Evolutionary conservation across 306 rosid species (phyloP).

Genomic region (Prunus mongolica): DNA sequence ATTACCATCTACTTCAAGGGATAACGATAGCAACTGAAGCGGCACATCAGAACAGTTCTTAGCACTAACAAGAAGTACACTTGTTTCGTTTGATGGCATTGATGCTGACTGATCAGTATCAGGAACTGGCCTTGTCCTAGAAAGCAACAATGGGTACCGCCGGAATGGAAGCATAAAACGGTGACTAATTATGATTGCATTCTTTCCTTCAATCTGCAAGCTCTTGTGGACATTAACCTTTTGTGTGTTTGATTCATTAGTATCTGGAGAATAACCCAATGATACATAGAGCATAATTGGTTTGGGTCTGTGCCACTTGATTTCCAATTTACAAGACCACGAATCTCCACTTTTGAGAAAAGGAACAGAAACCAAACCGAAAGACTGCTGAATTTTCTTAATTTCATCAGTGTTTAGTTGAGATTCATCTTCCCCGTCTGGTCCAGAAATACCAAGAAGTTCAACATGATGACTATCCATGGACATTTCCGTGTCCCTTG

Average conservation of each 20-base stretch:
- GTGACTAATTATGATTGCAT: constrained; percentile 64
- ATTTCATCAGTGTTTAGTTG: constrained; percentile 52
- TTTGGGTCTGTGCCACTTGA: constrained; percentile 92
- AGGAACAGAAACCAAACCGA: constrained; percentile 88
- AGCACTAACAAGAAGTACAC: constrained; percentile 57
- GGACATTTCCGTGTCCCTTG: constrained; percentile 68
- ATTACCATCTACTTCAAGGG: constrained; percentile 50
- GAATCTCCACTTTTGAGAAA: constrained; percentile 67
- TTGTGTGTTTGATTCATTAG: constrained; percentile 48
- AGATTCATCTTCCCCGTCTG: constrained; percentile 61
- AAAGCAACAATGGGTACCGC: constrained; percentile 67
- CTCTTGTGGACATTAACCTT: constrained; percentile 78
- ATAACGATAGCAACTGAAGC: constrained; percentile 55
- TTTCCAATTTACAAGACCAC: constrained; percentile 90
- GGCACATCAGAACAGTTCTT: constrained; percentile 73
- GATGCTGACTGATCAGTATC: constrained; percentile 50
- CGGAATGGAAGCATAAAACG: constrained; percentile 71
- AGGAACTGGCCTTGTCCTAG: constrained; percentile 55
- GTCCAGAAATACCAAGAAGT: constrained; percentile 82
- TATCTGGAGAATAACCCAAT: constrained; percentile 59
- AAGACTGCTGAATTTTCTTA: constrained; percentile 73
- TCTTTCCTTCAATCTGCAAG: constrained; percentile 90
- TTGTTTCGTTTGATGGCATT: constrained; percentile 63
- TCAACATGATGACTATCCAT: constrained; percentile 75
- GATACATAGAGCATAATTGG: constrained; percentile 90